These are phyloP conservation scores for Septoria linicola DNA, from an alignment of 2,329 filamentous ascomycete genomes.

Conservation along the genomic window DNA sequence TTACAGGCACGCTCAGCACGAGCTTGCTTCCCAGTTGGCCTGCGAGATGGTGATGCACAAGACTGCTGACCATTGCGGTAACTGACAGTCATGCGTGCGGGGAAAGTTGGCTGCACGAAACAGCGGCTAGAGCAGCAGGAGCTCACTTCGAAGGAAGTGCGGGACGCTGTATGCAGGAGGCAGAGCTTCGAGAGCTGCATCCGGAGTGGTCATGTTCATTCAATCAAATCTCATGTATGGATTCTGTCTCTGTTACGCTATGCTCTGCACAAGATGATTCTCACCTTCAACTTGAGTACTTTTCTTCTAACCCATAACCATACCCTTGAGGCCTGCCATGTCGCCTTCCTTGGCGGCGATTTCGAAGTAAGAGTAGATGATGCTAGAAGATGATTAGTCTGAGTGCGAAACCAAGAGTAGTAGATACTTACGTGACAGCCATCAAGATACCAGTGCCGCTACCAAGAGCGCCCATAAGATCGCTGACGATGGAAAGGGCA, in stretches of 20 bases:
- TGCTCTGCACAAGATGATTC: slow-evolving; percentile 23
- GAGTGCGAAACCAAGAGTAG: background rate
- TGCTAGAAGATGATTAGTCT: slow-evolving; percentile 56
- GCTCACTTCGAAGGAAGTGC: background rate
- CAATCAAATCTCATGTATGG: slow-evolving; percentile 2
- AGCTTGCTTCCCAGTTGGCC: background rate
- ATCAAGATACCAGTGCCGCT: slow-evolving; percentile 97
- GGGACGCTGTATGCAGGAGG: background rate
- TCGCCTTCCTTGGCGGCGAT: slow-evolving; percentile 99
- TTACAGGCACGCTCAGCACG: slow-evolving; percentile 1
- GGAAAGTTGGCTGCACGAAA: slow-evolving; percentile 7
- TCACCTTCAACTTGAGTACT: slow-evolving; percentile 26
- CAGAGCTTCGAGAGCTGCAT: background rate
- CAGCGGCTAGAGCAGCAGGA: slow-evolving; percentile 6
- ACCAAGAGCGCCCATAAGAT: slow-evolving; percentile 92
- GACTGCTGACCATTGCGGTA: slow-evolving; percentile 20
- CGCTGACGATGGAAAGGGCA: slow-evolving; percentile 90
- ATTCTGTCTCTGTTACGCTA: slow-evolving; percentile 19
- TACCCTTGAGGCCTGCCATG: slow-evolving; percentile 72
- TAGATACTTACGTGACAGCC: slow-evolving; percentile 84
- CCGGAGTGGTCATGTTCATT: background rate
- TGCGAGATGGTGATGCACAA: slow-evolving; percentile 14
- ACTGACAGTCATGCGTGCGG: slow-evolving; percentile 8
- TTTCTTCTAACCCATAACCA: slow-evolving; percentile 53
- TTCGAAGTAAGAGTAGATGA: slow-evolving; percentile 99